Base-by-base conservation (phyloP, 23 red algal genomes). In the Gracilaria gracilis region DNA sequence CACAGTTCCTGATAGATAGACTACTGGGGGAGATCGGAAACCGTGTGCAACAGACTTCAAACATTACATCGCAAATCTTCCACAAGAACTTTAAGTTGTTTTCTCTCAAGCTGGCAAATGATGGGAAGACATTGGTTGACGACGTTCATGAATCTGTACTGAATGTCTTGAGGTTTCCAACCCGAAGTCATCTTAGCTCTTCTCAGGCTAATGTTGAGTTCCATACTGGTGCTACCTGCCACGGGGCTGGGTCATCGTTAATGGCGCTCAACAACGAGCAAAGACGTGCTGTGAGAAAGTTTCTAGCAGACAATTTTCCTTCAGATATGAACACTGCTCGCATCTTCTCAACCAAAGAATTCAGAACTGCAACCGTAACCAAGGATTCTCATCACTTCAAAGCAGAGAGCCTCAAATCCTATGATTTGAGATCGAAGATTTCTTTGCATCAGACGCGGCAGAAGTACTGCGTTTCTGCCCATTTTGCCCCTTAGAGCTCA, bases 1-100 rank as follows among this genome's bases (percentile, higher is more conserved):
- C 76, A 12, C 76, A 80, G 17, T 80, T 80, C 25, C 12, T 80
- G 8, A 48, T 80, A 1, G 76, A 80, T 31, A 80, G 76, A 80
- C 32, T 80, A 7, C 32, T 80, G 1, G 76, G 46, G 20, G 48
- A 80, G n/a, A 57, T 37, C 7, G 76, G 42, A 2, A 55, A 36
- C 4, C 48, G 25, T 29, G 76, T 80, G 4, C 24, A 80, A 32
- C 54, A 55, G 27, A 55, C 49, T 1, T 58, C 76, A 2, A 54
- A 80, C 16, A 61, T 61, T 31, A 7, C 47, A 19, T 58, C 48
- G 8, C 27, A 80, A 13, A 8, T 80, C 1, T 57, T 80, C 25
- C 47, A 80, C 48, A 80, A 80, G 7, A 55, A 57, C 32, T 34
- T 80, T 12, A 80, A 80, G 20, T 61, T 80, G 25, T n/a, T 80